These are phyloP conservation scores for Glarea lozoyensis DNA, from an alignment of 495 filamentous ascomycete species.

Conservation along the genomic window DNA sequence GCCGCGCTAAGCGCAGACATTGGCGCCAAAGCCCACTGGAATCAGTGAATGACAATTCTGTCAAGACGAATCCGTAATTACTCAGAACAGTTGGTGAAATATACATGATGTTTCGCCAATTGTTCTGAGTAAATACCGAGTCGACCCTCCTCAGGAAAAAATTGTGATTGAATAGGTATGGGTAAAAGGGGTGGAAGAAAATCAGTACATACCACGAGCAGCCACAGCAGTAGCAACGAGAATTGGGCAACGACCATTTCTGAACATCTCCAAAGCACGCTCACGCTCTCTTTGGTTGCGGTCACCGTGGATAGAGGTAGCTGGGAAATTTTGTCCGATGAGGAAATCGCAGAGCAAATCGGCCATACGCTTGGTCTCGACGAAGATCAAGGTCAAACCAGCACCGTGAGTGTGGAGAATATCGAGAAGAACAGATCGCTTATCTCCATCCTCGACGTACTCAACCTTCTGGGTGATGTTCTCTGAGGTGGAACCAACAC, in stretches of 20 bases:
- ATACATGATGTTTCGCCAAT: too few species aligned
- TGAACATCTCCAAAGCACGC: constrained; percentile 93
- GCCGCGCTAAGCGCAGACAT: too few species aligned
- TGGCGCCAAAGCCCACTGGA: too few species aligned
- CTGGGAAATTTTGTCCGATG: constrained; percentile 95
- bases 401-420: constrained; percentile 91
- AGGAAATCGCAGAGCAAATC: constrained; percentile 95
- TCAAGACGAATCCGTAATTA: too few species aligned
- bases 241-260: constrained; percentile 89
- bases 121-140: too few species aligned
- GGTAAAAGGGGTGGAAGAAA: too few species aligned
- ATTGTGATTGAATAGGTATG: too few species aligned
- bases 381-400: constrained; percentile 93
- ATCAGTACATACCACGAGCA: constrained; percentile 55
- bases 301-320: constrained; percentile 98
- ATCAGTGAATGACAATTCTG: too few species aligned
- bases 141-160: too few species aligned
- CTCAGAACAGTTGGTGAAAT: too few species aligned
- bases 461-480: constrained; percentile 99
- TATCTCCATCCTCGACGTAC: constrained; percentile 94
- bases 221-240: constrained; percentile 95
- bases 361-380: constrained; percentile 99
- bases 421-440: constrained; percentile 93
- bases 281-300: constrained; percentile 98
- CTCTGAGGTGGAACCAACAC: constrained; percentile 98